Evolutionary conservation across 2,329 filamentous ascomycete species (phyloP).

Genomic region (Malbranchea zuffiana): DNA sequence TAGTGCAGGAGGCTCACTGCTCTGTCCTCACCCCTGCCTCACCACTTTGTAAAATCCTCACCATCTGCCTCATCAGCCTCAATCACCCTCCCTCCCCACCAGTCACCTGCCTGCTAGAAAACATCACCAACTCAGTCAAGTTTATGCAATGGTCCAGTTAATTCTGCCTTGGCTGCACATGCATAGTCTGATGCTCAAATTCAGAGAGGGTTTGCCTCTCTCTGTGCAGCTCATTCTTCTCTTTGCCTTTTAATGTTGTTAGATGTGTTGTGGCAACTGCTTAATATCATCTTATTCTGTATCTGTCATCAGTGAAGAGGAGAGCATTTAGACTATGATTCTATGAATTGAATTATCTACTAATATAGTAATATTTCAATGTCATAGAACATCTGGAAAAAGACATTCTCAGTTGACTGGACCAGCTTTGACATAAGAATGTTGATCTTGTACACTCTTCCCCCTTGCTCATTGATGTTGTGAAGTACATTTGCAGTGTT

Average conservation of each 20-base stretch:
- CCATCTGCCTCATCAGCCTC: background rate
- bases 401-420: conserved; percentile 22
- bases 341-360: background rate
- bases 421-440: conserved; percentile 21
- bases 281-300: conserved; percentile 5
- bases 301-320: conserved; percentile 14
- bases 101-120: conserved; percentile 5
- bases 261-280: conserved; percentile 5
- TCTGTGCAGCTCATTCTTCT: conserved; percentile 4
- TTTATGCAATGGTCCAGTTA: conserved; percentile 1
- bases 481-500: conserved; percentile 24
- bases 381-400: conserved; percentile 23
- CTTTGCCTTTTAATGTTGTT: conserved; percentile 7
- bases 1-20: too few species aligned
- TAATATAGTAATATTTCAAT: conserved; percentile 19
- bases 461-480: conserved; percentile 22
- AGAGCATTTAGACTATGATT: conserved; percentile 12
- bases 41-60: conserved; percentile 1
- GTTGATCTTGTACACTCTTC: conserved; percentile 24
- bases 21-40: too few species aligned
- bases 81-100: conserved; percentile 7
- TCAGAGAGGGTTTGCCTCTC: conserved; percentile 1
- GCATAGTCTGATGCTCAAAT: conserved; percentile 5
- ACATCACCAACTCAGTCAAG: conserved; percentile 2
- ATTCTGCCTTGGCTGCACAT: conserved; percentile 5